phyloP scores from a whole-genome alignment of 2,329 filamentous ascomycete genomes.

The Diaporthe capsici region DNA sequence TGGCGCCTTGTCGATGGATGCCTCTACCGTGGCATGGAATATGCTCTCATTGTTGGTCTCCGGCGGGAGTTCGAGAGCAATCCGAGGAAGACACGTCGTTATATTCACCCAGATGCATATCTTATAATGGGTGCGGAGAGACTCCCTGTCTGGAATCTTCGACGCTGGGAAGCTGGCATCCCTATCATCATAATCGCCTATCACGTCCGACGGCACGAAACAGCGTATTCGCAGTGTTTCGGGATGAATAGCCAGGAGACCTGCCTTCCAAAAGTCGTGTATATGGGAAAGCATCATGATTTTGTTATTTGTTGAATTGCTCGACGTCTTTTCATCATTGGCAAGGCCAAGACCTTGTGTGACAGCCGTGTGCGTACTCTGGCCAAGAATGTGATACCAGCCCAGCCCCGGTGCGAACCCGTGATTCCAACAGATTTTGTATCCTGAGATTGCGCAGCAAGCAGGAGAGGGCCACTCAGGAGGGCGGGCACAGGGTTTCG shows the following conservation, averaged over 20 bases:
- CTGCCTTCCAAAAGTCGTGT: background rate
- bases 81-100: background rate
- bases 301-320: background rate
- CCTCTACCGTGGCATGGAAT: background rate
- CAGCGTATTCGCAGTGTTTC: slow-evolving; percentile 1
- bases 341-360: background rate
- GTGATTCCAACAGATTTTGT: background rate
- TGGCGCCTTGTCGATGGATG: background rate
- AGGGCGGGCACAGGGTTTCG: background rate
- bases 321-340: background rate
- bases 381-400: background rate
- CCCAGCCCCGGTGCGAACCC: background rate
- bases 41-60: background rate
- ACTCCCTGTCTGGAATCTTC: background rate
- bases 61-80: background rate
- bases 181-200: background rate
- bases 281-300: slow-evolving; percentile 3
- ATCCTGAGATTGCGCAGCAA: background rate
- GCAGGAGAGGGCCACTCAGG: background rate
- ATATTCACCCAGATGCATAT: slow-evolving; percentile 8
- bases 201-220: slow-evolving; percentile 8
- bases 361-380: too few species aligned
- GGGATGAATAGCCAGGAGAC: background rate
- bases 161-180: background rate
- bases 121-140: background rate